phyloP scores from a whole-genome alignment of 23 red algal species.

The Gracilaria domingensis region DNA sequence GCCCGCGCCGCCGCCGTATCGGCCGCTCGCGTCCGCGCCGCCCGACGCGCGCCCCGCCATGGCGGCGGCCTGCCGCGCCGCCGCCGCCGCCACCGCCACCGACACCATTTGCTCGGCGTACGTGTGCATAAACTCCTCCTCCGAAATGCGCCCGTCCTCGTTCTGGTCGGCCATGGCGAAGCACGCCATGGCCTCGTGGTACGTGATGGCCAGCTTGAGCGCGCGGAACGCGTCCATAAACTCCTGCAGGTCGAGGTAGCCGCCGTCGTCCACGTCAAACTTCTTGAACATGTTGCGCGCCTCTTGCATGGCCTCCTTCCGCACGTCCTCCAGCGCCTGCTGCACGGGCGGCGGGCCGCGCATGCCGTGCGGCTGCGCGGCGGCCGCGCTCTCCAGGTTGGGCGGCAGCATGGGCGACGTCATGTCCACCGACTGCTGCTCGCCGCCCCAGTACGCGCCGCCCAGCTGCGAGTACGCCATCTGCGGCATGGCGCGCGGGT shows the following conservation, averaged over 20 bases:
- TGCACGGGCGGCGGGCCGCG: not conserved
- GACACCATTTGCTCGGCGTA: constrained; percentile 29
- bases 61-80: no score
- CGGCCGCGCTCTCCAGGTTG: not conserved
- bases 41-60: no score
- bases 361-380: not conserved
- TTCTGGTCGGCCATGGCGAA: constrained; percentile 25
- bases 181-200: constrained; percentile 46
- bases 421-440: not conserved
- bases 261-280: constrained; percentile 46
- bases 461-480: not conserved
- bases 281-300: constrained; percentile 15
- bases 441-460: not conserved
- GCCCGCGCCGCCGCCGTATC: not conserved
- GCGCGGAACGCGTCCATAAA: constrained; percentile 60
- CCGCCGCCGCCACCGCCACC: no score
- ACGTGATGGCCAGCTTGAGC: constrained; percentile 45
- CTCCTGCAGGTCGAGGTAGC: constrained; percentile 54
- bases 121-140: constrained; percentile 45
- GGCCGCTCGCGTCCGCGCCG: no score
- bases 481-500: not conserved
- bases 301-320: not conserved
- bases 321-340: not conserved
- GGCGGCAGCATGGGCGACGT: not conserved
- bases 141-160: constrained; percentile 43